Percentiles rank a stretch among this genome's conserved stretches.
Conservation (phyloP, 1,139 yeast genomes). For the Kluyveromyces sp. region DNA sequence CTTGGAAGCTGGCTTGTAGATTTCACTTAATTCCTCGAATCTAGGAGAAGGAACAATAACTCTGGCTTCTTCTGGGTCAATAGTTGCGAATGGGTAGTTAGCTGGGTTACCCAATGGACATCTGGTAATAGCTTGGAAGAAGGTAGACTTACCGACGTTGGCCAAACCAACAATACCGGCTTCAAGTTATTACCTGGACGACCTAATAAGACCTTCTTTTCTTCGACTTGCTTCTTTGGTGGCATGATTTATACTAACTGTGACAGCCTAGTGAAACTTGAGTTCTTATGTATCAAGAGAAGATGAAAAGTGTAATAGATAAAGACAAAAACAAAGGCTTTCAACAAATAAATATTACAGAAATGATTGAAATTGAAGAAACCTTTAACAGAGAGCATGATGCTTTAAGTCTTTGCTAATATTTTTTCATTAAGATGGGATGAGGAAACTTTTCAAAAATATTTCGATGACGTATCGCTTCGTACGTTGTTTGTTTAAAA, state of each 20-base stretch:
- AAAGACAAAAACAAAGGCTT: neutral
- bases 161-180: slow-evolving; percentile 97
- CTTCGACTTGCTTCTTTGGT: slow-evolving; percentile 88
- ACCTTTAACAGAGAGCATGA: neutral
- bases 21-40: slow-evolving; percentile 63
- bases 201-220: slow-evolving; percentile 85
- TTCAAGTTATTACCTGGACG: slow-evolving; percentile 97
- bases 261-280: no score
- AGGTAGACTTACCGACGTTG: slow-evolving; percentile 92
- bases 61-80: slow-evolving; percentile 98
- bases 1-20: slow-evolving; percentile 76
- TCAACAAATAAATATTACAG: neutral
- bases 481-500: neutral
- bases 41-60: slow-evolving; percentile 92
- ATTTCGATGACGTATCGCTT: neutral
- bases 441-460: no score
- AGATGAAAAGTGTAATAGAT: no score
- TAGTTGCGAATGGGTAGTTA: slow-evolving; percentile 96
- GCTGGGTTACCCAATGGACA: slow-evolving; percentile 98
- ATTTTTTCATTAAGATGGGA: no score
- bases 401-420: neutral
- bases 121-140: slow-evolving; percentile 79
- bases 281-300: no score
- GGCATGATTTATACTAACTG: slow-evolving; percentile 47
- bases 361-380: neutral